Percentiles rank a stretch among this genome's conserved stretches.
Evolutionary conservation across 768 basidiomycete species (phyloP).

Genomic region (Xerocomellus intermedius): DNA sequence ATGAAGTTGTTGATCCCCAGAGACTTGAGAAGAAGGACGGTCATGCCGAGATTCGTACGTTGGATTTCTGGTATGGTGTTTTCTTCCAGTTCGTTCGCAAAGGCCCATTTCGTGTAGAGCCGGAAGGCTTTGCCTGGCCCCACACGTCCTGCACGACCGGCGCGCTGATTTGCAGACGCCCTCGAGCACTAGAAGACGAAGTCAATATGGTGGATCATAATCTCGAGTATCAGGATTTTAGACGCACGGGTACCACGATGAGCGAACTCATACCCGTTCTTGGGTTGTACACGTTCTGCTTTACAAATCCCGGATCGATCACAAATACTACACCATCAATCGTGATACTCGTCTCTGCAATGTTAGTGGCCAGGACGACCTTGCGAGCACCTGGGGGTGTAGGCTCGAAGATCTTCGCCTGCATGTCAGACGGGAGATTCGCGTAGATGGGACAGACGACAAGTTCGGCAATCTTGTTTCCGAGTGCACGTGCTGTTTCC

Average conservation of each 20-base stretch:
- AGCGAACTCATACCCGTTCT: slow-evolving; percentile 98
- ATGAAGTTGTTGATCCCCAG: slow-evolving; percentile 98
- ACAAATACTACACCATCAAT: slow-evolving; percentile 99
- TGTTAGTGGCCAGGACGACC: slow-evolving; percentile 97
- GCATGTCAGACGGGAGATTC: slow-evolving; percentile 99
- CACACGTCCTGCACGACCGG: slow-evolving; percentile 95
- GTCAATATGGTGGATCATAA: not conserved
- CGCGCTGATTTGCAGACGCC: slow-evolving; percentile 95
- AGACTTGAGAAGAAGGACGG: slow-evolving; percentile 92
- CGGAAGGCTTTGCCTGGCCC: slow-evolving; percentile 98
- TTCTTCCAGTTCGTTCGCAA: slow-evolving; percentile 90
- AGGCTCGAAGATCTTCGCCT: slow-evolving; percentile 98
- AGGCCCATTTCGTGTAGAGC: slow-evolving; percentile 99
- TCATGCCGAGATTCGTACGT: slow-evolving; percentile 95
- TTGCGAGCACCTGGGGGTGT: slow-evolving; percentile 96
- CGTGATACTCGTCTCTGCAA: slow-evolving; percentile 99
- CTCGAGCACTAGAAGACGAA: slow-evolving; percentile 71
- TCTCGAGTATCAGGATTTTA: not conserved
- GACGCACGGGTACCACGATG: slow-evolving; percentile 87
- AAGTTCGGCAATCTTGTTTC: slow-evolving; percentile 93
- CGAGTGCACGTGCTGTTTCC: slow-evolving; percentile 91
- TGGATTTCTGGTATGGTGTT: slow-evolving; percentile 99
- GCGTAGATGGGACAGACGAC: slow-evolving; percentile 98
- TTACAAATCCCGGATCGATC: slow-evolving; percentile 98
- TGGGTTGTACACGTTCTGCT: slow-evolving; percentile 99